Evolutionary conservation across 2,329 filamentous ascomycete genomes (phyloP), one percentile per base, ranked within the genome.

Genomic region (Calonectria pseudoturangicola): DNA sequence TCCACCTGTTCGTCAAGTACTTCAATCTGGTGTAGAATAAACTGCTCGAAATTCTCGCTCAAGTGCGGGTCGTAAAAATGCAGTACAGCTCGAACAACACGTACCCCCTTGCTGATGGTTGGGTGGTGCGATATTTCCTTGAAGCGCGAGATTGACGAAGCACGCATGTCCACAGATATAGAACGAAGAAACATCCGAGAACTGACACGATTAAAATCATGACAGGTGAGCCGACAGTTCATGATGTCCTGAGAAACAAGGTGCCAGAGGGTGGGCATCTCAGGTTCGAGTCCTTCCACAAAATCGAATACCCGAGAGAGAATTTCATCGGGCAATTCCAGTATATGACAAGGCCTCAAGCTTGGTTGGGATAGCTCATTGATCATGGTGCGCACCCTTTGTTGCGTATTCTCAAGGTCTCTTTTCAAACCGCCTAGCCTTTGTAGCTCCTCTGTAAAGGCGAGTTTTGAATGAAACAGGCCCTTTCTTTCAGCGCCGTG

Each of bases 271-370:
- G 27, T 28, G 25, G 48, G 48, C 0, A 10, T 8, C 1, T 51
- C 27, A 16, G 3, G 27, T 3, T 8, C 13, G 4, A 8, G 21
- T 4, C 15, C 48, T 28, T 51, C 25, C 5, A 30, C 48, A n/a
- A 51, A 51, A 10, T 51, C 27, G 18, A 51, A 51, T 10, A 51
- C 48, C 48, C 15, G 48, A n/a, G 48, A 2, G 48, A 51, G 27
- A 28, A 51, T n/a, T 51, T 51, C 48, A 28, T 51, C 48, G 6
- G 48, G 48, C 3, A 51, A 51, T 28, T 51, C 48, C 13, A 51
- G 21, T 10, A 51, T 28, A 30, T 30, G 48, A 2, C 2, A 28
- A 3, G 27, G 7, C 28, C 27, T 15, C 27, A 51, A 30, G 15
- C 1, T 28, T 28, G 48, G 27, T 15, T 2, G 15, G 18, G 48